phyloP scores from a whole-genome alignment of 768 basidiomycete genomes.

The Leucosporidium scottii region DNA sequence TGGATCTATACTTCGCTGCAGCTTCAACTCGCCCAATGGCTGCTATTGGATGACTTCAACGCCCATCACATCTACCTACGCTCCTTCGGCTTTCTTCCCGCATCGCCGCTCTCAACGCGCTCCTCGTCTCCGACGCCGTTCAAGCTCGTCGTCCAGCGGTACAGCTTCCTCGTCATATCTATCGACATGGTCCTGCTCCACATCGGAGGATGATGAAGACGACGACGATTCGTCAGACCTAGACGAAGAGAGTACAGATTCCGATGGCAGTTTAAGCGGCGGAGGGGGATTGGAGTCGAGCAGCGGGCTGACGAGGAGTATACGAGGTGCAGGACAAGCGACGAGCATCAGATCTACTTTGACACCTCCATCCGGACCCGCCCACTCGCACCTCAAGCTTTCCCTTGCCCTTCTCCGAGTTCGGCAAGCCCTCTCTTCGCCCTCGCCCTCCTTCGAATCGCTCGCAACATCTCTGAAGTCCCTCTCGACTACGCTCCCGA shows the following conservation, averaged over 20 bases:
- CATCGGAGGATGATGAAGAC: too few relatives aligned
- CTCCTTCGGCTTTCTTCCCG: not conserved
- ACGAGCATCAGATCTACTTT: not conserved
- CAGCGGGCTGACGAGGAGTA: too few relatives aligned
- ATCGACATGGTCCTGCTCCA: too few relatives aligned
- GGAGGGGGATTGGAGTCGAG: not conserved
- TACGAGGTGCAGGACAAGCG: too few relatives aligned
- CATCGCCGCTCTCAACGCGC: not conserved
- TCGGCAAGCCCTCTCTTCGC: not conserved
- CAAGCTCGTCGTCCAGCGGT: not conserved
- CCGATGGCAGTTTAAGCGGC: not conserved
- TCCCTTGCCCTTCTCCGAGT: conserved; percentile 22
- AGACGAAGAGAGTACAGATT: too few relatives aligned
- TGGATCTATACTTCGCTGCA: too few relatives aligned
- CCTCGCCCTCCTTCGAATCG: not conserved
- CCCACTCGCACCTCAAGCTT: conserved; percentile 14
- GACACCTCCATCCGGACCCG: not conserved
- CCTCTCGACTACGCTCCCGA: not conserved
- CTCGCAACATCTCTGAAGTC: conserved; percentile 6
- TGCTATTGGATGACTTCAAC: too few relatives aligned
- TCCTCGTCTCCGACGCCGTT: not conserved
- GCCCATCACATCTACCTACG: not conserved
- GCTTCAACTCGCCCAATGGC: too few relatives aligned
- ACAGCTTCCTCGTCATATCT: not conserved
- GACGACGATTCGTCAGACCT: too few relatives aligned